phyloP scores from a whole-genome alignment of 1,284 basidiomycete genomes.

The Ustanciosporium gigantosporum region DNA sequence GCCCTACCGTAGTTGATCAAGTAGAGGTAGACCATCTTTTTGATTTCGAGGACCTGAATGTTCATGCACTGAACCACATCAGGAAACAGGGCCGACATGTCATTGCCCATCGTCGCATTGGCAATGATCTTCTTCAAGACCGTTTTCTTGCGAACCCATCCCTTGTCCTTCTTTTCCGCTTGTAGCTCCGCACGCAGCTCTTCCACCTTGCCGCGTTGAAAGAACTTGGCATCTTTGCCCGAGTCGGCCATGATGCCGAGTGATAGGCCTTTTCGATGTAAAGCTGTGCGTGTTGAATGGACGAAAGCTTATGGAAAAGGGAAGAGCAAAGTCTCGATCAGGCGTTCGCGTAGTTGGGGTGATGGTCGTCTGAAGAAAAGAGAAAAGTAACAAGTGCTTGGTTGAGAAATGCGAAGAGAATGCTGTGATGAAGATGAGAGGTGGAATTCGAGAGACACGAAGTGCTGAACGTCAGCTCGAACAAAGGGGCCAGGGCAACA shows the following conservation, averaged over 20 bases:
- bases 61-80: conserved; percentile 82
- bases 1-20: conserved; percentile 87
- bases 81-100: conserved; percentile 83
- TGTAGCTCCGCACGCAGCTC: conserved; percentile 58
- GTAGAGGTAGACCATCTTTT: conserved; percentile 79
- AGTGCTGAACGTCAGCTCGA: no score
- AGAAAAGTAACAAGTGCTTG: no score
- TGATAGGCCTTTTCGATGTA: no score
- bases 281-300: no score
- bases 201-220: conserved; percentile 57
- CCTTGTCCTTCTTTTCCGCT: conserved; percentile 59
- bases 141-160: conserved; percentile 54
- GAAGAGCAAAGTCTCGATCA: no score
- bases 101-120: conserved; percentile 66
- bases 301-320: no score
- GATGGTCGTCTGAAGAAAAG: no score
- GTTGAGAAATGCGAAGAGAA: no score
- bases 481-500: no score
- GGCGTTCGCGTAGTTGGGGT: no score
- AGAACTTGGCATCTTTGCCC: conserved; percentile 58
- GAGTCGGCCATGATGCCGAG: conserved; percentile 55
- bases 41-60: conserved; percentile 89
- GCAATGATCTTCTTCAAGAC: conserved; percentile 61
- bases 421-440: no score
- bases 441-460: no score